Evolutionary conservation across 305 asterid genomes (phyloP).

Genomic region (Lippia alba): DNA sequence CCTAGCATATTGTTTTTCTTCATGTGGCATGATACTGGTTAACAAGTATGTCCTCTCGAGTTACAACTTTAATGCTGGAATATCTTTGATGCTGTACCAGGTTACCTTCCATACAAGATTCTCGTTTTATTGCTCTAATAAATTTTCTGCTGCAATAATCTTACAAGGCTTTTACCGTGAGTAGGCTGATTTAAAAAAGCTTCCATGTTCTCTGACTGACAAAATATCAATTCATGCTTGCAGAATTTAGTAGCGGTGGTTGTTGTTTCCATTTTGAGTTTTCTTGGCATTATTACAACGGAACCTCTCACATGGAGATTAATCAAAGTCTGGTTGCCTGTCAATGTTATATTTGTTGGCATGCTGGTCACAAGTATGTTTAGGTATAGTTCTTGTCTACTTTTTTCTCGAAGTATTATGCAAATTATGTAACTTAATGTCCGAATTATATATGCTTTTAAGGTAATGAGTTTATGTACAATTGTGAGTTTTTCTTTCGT

Average conservation of each 20-base stretch:
- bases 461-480: background rate
- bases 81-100: conserved; percentile 96
- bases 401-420: conserved; percentile 21
- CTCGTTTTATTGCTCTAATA: conserved; percentile 14
- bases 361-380: conserved; percentile 97
- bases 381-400: conserved; percentile 59
- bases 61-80: conserved; percentile 85
- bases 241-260: conserved; percentile 86
- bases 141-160: conserved; percentile 13
- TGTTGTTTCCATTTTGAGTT: conserved; percentile 61
- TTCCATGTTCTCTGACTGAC: conserved; percentile 19
- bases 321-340: conserved; percentile 92
- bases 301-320: conserved; percentile 91
- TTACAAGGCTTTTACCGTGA: background rate
- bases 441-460: too few relatives aligned
- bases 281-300: conserved; percentile 70
- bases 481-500: background rate
- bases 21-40: conserved; percentile 90
- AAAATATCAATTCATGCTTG: conserved; percentile 37
- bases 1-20: conserved; percentile 80
- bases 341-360: conserved; percentile 87
- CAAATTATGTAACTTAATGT: conserved; percentile 14
- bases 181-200: conserved; percentile 2
- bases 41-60: conserved; percentile 94
- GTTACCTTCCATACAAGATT: conserved; percentile 41